A percentile compares a stretch with the other conserved stretches of the same genome.
Evolutionary conservation across 768 basidiomycete genomes (phyloP).

Genomic region (Kockovaella imperatae): DNA sequence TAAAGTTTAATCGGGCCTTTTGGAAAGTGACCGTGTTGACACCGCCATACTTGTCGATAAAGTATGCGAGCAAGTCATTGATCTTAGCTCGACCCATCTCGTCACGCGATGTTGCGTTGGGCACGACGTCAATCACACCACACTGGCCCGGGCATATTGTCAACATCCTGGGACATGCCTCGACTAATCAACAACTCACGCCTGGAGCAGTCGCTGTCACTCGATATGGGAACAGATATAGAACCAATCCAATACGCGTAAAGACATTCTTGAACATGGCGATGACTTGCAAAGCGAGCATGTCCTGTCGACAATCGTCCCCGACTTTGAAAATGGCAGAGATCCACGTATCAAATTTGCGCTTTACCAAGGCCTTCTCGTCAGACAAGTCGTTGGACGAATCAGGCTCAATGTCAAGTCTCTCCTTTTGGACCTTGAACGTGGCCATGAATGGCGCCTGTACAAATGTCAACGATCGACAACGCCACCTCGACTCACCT

Average conservation of each 20-base stretch:
- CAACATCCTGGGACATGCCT: neutral
- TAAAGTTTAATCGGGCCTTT: constrained; percentile 85
- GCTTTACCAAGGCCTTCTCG: constrained; percentile 30
- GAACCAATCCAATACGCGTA: constrained; percentile 71
- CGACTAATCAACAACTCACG: constrained; percentile 52
- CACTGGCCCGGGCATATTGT: constrained; percentile 55
- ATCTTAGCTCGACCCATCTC: constrained; percentile 99
- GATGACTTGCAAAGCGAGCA: constrained; percentile 92
- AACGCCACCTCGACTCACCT: constrained; percentile 51
- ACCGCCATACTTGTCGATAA: constrained; percentile 84
- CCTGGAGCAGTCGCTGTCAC: constrained; percentile 96
- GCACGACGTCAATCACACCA: constrained; percentile 96
- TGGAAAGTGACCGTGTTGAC: constrained; percentile 85
- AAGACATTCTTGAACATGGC: constrained; percentile 99
- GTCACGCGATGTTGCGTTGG: constrained; percentile 93
- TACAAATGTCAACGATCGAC: constrained; percentile 4
- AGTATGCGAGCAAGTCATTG: constrained; percentile 91
- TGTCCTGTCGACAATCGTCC: constrained; percentile 96
- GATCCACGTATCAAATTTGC: constrained; percentile 79
- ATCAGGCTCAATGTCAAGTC: constrained; percentile 58
- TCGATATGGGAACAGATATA: constrained; percentile 91
- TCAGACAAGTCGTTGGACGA: constrained; percentile 64
- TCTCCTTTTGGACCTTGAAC: constrained; percentile 91
- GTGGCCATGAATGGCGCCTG: constrained; percentile 99
- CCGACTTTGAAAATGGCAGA: constrained; percentile 99